Percentiles rank a stretch among this genome's conserved stretches.
Conservation (phyloP, 805 yeast genomes). For the Monosporozyma yasuniensis region DNA sequence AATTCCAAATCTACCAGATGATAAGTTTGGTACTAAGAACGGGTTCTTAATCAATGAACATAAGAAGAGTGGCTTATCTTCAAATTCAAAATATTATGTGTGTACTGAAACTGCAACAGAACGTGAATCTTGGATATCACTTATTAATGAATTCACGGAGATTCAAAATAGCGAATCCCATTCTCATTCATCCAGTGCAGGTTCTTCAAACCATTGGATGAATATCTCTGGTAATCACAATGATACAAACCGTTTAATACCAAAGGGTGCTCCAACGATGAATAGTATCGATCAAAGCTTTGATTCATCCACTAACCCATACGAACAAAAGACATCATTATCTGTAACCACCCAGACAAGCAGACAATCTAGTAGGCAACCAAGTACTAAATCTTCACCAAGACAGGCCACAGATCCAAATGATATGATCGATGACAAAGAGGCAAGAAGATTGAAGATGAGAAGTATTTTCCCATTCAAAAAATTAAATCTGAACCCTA, state of each 20-base stretch:
- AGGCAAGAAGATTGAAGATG: constrained; percentile 41
- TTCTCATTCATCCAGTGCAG: neutral
- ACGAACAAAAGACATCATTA: constrained; percentile 3
- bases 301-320: constrained; percentile 15
- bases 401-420: constrained; percentile 7
- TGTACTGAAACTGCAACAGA: constrained; percentile 77
- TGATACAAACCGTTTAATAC: constrained; percentile 1
- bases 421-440: constrained; percentile 27
- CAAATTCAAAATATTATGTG: constrained; percentile 47
- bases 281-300: constrained; percentile 7
- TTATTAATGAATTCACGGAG: constrained; percentile 31
- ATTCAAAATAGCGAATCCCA: constrained; percentile 4
- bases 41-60: constrained; percentile 34
- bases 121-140: constrained; percentile 62
- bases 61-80: constrained; percentile 32
- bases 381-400: constrained; percentile 9
- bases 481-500: constrained; percentile 17
- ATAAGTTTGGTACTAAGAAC: constrained; percentile 30
- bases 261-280: neutral
- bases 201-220: neutral
- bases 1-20: constrained; percentile 30
- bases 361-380: neutral
- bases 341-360: neutral
- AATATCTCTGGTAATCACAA: neutral
- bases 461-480: constrained; percentile 54